phyloP scores from a whole-genome alignment of 2,329 filamentous ascomycete genomes.

The Paecilomyces sp. region DNA sequence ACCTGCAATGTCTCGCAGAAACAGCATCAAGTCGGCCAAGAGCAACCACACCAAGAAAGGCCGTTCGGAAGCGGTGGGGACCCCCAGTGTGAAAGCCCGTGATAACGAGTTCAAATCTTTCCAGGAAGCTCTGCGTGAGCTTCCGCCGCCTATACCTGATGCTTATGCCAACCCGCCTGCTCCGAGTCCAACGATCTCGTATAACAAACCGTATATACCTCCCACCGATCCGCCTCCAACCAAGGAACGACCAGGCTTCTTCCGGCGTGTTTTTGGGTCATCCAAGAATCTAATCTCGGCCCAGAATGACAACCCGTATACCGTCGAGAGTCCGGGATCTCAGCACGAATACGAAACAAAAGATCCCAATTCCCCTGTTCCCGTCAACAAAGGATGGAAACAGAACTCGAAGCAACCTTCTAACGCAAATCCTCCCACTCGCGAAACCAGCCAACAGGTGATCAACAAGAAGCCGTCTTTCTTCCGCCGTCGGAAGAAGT shows the following conservation, averaged over 20 bases:
- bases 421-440: slow-evolving; percentile 13
- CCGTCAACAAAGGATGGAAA: slow-evolving; percentile 17
- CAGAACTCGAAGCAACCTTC: slow-evolving; percentile 18
- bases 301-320: slow-evolving; percentile 12
- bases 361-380: slow-evolving; percentile 6
- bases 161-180: slow-evolving; percentile 42
- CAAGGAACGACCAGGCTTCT: slow-evolving; percentile 79
- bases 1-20: slow-evolving; percentile 30
- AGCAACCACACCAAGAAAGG: slow-evolving; percentile 28
- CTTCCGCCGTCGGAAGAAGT: slow-evolving; percentile 90
- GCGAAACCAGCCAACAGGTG: slow-evolving; percentile 41
- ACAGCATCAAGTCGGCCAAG: slow-evolving; percentile 37
- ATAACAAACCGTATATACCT: slow-evolving; percentile 40
- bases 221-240: slow-evolving; percentile 37
- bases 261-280: slow-evolving; percentile 82
- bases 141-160: slow-evolving; percentile 33
- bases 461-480: slow-evolving; percentile 93
- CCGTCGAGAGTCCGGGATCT: slow-evolving; percentile 13
- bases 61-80: slow-evolving; percentile 33
- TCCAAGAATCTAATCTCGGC: slow-evolving; percentile 47
- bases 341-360: slow-evolving; percentile 18
- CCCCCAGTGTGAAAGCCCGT: slow-evolving; percentile 22
- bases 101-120: slow-evolving; percentile 22
- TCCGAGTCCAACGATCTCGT: slow-evolving; percentile 47
- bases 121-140: slow-evolving; percentile 20